These are phyloP conservation scores for Pleurotus eryngii DNA, from an alignment of 768 basidiomycete species.

Conservation along the genomic window DNA sequence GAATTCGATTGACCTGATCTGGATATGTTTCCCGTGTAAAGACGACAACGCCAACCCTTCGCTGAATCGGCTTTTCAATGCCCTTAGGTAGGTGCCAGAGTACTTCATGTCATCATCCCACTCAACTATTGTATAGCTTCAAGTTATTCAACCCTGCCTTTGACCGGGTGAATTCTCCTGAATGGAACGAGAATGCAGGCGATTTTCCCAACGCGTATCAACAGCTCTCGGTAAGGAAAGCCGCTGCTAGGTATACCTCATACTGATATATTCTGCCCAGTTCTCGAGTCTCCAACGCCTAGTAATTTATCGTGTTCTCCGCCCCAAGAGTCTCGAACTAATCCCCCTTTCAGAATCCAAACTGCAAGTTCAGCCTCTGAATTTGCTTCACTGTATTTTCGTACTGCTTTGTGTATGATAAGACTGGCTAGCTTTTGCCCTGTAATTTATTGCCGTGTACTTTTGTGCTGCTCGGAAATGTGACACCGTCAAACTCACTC, in stretches of 20 bases:
- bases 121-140: background rate
- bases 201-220: background rate
- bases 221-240: background rate
- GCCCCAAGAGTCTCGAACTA: no score
- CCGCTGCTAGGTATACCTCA: background rate
- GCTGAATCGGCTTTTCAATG: background rate
- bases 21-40: no score
- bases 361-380: no score
- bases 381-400: no score
- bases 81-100: background rate
- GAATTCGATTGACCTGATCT: no score
- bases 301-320: background rate
- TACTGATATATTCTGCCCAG: background rate
- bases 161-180: background rate
- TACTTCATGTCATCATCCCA: no score
- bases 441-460: no score
- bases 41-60: background rate
- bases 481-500: no score
- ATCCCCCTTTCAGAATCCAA: no score
- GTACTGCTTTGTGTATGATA: no score
- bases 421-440: no score
- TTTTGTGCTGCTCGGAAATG: no score
- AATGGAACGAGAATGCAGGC: background rate
- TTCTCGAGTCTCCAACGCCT: conserved; percentile 1
- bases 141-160: background rate